Conservation (phyloP, 2,329 filamentous ascomycete genomes). For the Macrophomina tecta region DNA sequence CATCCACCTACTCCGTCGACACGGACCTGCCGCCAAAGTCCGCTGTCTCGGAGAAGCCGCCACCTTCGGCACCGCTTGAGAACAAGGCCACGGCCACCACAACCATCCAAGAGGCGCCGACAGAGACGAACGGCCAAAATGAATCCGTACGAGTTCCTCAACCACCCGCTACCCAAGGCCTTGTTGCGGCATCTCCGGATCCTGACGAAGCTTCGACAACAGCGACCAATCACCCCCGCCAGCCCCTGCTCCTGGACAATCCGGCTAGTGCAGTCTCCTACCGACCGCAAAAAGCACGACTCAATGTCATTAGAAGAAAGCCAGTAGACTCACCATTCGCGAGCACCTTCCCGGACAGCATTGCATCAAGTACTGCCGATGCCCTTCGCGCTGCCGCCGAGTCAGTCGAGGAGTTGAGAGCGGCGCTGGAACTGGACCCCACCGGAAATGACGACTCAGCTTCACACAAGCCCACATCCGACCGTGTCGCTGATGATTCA, state of each 20-base stretch:
- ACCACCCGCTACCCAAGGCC: neutral
- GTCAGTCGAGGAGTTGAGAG: conserved; percentile 6
- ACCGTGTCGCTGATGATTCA: neutral
- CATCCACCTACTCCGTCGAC: neutral
- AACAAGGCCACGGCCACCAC: neutral
- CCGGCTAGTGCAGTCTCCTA: neutral
- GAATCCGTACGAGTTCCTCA: neutral
- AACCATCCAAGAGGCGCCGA: neutral
- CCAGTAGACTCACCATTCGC: conserved; percentile 3
- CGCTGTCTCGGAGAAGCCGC: neutral
- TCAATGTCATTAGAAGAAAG: neutral
- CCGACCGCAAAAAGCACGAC: neutral
- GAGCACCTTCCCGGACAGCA: neutral
- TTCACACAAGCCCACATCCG: neutral
- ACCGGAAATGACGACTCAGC: neutral
- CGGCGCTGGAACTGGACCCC: neutral
- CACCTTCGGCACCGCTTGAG: neutral
- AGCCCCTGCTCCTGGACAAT: neutral
- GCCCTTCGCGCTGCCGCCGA: conserved; percentile 1
- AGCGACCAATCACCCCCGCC: neutral
- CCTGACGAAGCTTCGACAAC: neutral
- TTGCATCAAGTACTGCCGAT: neutral
- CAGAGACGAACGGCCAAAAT: neutral
- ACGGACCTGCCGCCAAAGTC: neutral
- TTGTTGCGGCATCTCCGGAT: neutral